These are phyloP conservation scores for Stevia rebaudiana DNA, from an alignment of 140 eudicot genomes.

Conservation along the genomic window DNA sequence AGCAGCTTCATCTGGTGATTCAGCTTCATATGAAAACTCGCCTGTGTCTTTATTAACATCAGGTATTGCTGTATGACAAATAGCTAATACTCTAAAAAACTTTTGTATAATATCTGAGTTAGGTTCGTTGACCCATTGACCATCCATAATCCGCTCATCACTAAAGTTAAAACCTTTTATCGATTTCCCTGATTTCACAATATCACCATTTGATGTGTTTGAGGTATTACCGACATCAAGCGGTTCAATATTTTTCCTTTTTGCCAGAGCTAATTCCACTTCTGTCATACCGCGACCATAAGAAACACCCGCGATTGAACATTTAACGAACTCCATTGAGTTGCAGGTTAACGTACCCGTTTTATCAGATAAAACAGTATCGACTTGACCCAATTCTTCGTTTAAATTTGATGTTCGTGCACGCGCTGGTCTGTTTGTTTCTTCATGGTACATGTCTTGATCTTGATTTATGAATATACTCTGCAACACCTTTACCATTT, in stretches of 20 bases:
- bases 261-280: constrained; percentile 73
- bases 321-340: constrained; percentile 96
- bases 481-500: constrained; percentile 89
- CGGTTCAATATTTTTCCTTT: constrained; percentile 36
- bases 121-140: constrained; percentile 70
- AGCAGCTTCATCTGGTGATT: constrained; percentile 99
- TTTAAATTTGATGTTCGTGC: constrained; percentile 92
- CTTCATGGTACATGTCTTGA: constrained; percentile 86
- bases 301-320: constrained; percentile 82
- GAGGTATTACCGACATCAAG: constrained; percentile 28
- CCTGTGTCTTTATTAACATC: constrained; percentile 60
- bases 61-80: constrained; percentile 95
- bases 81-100: constrained; percentile 75
- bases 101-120: constrained; percentile 52
- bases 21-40: constrained; percentile 82
- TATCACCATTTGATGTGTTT: constrained; percentile 17
- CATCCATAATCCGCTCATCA: constrained; percentile 76
- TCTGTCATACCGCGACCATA: constrained; percentile 97
- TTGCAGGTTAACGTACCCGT: constrained; percentile 96
- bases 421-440: constrained; percentile 72
- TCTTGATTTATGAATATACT: constrained; percentile 84
- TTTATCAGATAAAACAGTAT: constrained; percentile 84
- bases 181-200: constrained; percentile 34
- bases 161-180: constrained; percentile 74
- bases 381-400: constrained; percentile 92